A percentile compares a stretch with the other conserved stretches of the same genome.
These are phyloP conservation scores for Haemoproteus tartakovskyi DNA, from an alignment of 169 alveolate species.

Conservation along the genomic window DNA sequence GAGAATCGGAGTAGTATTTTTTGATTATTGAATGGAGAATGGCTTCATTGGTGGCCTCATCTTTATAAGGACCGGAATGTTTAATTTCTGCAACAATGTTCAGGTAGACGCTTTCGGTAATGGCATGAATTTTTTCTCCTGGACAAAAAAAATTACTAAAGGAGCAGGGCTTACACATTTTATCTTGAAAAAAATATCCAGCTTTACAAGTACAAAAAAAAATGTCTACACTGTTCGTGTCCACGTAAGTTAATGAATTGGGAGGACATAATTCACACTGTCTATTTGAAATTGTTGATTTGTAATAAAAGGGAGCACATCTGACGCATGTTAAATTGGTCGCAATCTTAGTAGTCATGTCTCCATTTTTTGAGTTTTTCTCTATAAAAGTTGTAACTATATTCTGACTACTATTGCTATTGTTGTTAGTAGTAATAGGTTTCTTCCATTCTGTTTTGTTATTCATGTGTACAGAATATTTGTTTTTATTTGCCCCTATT, in stretches of 20 bases:
- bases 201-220: conserved; percentile 79
- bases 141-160: conserved; percentile 74
- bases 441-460: no score
- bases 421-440: no score
- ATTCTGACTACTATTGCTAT: no score
- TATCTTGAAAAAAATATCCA: conserved; percentile 77
- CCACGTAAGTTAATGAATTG: conserved; percentile 70
- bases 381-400: neutral
- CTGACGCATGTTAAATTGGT: conserved; percentile 41
- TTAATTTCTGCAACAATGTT: no score
- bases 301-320: conserved; percentile 78
- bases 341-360: neutral
- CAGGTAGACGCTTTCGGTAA: no score
- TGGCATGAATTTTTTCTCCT: conserved; percentile 71
- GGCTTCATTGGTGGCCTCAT: no score
- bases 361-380: neutral
- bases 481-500: no score
- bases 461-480: no score
- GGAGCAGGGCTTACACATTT: conserved; percentile 78
- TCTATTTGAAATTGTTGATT: conserved; percentile 74
- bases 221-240: conserved; percentile 69
- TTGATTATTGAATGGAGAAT: no score
- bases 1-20: no score
- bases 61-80: no score
- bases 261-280: conserved; percentile 76